Evolutionary conservation across 805 yeast genomes (phyloP), one percentile per base, ranked within the genome.

Genomic region (Sugiyamaella valdiviana): DNA sequence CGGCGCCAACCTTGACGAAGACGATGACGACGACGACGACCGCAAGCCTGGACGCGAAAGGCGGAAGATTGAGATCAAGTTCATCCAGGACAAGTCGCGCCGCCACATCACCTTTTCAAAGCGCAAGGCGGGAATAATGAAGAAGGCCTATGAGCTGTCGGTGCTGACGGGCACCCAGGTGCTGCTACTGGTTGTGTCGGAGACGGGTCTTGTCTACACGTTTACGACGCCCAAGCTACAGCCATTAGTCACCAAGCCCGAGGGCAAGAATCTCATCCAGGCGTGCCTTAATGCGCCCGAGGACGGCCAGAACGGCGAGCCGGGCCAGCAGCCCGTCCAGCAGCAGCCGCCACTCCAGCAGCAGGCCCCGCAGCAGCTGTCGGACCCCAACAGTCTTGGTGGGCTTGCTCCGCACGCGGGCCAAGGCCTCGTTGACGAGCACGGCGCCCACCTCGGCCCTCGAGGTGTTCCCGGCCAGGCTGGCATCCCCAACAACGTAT

Each of bases 141-240:
- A 93, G 73, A 93, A 93, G 73, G 99, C 99, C n/a, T 93, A 91
- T 70, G 99, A 93, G 67, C 76, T 93, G 56, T 85, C 95, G 17
- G 98, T 93, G 46, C 77, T 93, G 60, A 93, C 99, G 12, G 99
- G 99, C 50, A 93, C 99, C 26, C 99, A 93, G 69, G 98, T 93
- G 23, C 76, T 93, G 55, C 74, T 93, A 51, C 78, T 93, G 59
- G 99, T 93, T 49, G 99, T 93, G 24, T 84, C 95, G 46, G 99
- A 93, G 68, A 93, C 99, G n/a, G 99, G 99, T 14, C 80, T 93
- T 54, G 99, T 93, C 48, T 93, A 93, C 70, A 93, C 99, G 17
- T 93, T 93, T 68, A 91, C 98, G 49, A 93, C 99, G n/a, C 99
- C 99, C 51, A 93, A 93, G 70, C 80, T 93, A 64, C 98, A 93